Conservation (phyloP, 371 early-diverging fungal species). For the Mortierella sp. region DNA sequence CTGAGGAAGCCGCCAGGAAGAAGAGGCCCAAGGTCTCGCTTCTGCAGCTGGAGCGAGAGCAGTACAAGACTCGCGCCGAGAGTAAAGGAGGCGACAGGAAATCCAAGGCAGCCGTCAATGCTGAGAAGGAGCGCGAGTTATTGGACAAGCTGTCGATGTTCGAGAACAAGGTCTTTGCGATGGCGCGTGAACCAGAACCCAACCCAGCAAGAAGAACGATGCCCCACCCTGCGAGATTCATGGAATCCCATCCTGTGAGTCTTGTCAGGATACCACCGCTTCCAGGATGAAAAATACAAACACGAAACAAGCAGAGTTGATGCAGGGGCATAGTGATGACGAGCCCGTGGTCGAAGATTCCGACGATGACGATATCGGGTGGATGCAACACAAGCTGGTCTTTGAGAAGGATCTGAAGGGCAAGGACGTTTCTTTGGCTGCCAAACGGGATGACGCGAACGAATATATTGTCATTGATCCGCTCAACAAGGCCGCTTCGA, state of each 20-base stretch:
- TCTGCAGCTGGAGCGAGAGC: slow-evolving; percentile 68
- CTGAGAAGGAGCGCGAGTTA: slow-evolving; percentile 45
- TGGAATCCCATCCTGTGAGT: slow-evolving; percentile 75
- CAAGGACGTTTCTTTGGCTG: slow-evolving; percentile 67
- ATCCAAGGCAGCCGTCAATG: slow-evolving; percentile 4
- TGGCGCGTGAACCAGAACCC: slow-evolving; percentile 41
- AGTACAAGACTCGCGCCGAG: slow-evolving; percentile 62
- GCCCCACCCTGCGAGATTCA: slow-evolving; percentile 71
- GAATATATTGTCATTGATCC: slow-evolving; percentile 88
- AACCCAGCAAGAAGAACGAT: slow-evolving; percentile 53
- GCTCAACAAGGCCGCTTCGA: slow-evolving; percentile 42
- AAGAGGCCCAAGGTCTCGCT: slow-evolving; percentile 64
- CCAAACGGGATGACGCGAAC: slow-evolving; percentile 74
- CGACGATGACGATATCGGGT: slow-evolving; percentile 66
- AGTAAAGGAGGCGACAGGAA: slow-evolving; percentile 54
- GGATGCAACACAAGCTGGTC: slow-evolving; percentile 80
- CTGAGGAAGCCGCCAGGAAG: slow-evolving; percentile 24
- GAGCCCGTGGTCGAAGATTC: slow-evolving; percentile 22
- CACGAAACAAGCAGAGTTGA: not conserved
- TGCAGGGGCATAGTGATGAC: not conserved
- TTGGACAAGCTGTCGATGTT: slow-evolving; percentile 64
- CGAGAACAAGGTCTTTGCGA: slow-evolving; percentile 45
- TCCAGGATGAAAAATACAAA: slow-evolving; percentile 13
- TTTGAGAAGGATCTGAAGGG: slow-evolving; percentile 80
- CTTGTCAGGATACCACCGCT: slow-evolving; percentile 64